Evolutionary conservation across 2,329 filamentous ascomycete species (phyloP), one percentile per base, ranked within the genome.

Genomic region (Cladorrhinum sp.): DNA sequence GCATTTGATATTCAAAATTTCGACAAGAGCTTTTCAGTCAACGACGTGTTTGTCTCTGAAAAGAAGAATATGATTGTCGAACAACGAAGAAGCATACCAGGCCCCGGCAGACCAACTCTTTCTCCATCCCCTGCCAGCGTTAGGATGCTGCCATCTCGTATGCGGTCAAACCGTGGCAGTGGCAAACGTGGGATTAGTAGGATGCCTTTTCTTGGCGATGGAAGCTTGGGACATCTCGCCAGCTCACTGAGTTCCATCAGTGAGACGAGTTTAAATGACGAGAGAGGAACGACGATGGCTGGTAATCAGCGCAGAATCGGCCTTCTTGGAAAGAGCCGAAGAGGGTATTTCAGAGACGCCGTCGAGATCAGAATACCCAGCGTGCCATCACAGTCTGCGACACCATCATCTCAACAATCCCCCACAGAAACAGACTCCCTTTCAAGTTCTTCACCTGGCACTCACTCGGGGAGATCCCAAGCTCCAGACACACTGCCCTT

Each of bases 351-450:
- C 56, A 66, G 70, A 13, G 68, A 68, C 45, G 65, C 58, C 7
- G 53, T 74, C n/a, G 69, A 74, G 25, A 64, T 70, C 55, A 66
- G 66, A 38, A 69, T 74, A 9, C 71, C 71, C 32, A 71, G 67
- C 29, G 64, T 70, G 18, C 66, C 66, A 41, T 66, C 59, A n/a
- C 68, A 66, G 2, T 65, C 69, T 2, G 67, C 67, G 1, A 36
- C 32, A 16, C 32, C 32, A 36, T 45, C 10, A 54, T 55, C 5
- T 58, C 56, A 6, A 10, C 18, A 48, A 36, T 36, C 51, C 22
- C 38, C 25, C 9, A 54, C 57, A 3, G 51, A 54, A 9, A 24
- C 25, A 2, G 16, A 27, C 16, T 55, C 55, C 18, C n/a, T n/a
- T n/a, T n/a, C n/a, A n/a, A 61, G 57, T 3, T 56, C 59, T 10